phyloP scores from a whole-genome alignment of 176 grass and related monocot genomes.

The Puccinellia tenuiflora region DNA sequence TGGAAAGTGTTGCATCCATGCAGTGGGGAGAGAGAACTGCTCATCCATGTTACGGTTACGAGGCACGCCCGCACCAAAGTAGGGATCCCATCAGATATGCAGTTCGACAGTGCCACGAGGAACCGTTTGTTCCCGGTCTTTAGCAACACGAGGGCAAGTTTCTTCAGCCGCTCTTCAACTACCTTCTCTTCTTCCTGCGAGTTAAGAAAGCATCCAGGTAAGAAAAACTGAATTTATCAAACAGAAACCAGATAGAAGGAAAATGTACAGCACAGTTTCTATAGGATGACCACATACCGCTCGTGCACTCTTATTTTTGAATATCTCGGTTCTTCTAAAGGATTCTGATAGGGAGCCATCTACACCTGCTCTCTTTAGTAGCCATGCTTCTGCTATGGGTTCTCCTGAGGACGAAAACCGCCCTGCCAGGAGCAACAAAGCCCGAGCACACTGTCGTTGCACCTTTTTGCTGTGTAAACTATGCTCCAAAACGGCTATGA shows the following conservation, averaged over 20 bases:
- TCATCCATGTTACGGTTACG: constrained; percentile 77
- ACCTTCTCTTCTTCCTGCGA: constrained; percentile 83
- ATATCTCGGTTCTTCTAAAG: constrained; percentile 70
- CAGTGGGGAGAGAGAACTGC: constrained; percentile 50
- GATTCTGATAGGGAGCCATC: constrained; percentile 72
- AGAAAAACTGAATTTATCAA: not conserved
- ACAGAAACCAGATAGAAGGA: not conserved
- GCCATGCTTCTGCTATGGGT: constrained; percentile 64
- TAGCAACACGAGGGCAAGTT: constrained; percentile 52
- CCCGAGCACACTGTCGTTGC: constrained; percentile 76
- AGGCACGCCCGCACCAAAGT: constrained; percentile 59
- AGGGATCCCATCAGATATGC: constrained; percentile 65
- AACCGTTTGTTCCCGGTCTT: constrained; percentile 65
- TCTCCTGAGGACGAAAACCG: constrained; percentile 75
- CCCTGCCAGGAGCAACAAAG: constrained; percentile 74
- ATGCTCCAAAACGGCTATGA: constrained; percentile 59
- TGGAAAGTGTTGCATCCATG: constrained; percentile 51
- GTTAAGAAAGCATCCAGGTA: not conserved
- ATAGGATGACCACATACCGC: constrained; percentile 39
- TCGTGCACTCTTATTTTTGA: constrained; percentile 49
- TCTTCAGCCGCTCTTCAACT: constrained; percentile 67
- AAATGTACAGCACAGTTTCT: not conserved
- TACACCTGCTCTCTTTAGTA: constrained; percentile 78
- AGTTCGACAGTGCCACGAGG: constrained; percentile 61
- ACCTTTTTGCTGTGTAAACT: constrained; percentile 58